Evolutionary conservation across 352 stramenopile species (phyloP), one percentile per base, ranked within the genome.

Genomic region (Vaucheria bursata): DNA sequence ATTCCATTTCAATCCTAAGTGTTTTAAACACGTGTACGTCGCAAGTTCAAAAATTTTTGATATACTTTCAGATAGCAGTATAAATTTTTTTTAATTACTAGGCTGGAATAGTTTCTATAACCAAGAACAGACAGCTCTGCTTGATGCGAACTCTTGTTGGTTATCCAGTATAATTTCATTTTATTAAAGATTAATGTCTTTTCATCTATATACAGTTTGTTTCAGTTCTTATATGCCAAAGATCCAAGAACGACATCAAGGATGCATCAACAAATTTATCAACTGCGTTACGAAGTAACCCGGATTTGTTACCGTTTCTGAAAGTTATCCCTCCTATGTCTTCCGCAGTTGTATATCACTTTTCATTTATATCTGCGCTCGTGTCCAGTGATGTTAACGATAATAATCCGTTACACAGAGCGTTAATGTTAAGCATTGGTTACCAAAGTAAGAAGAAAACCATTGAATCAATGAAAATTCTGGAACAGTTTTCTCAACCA

Each of bases 401-500:
- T 25, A 59, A 59, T 25, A 25, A 59, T 59, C 45, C 45, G 45
- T 25, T 25, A 18, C 45, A 25, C 25, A 12, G 45, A 59, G 12
- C 45, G 45, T 25, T 59, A 25, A 12, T 59, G 45, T 25, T 59
- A 25, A 12, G 45, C 45, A 25, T 25, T 59, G 45, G 12, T 59
- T 25, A 59, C 45, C 12, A 59, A 12, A 59, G 45, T 25, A 59
- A 59, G 45, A 12, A 59, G 45, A 59, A 59, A 12, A 25, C 25
- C 45, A 25, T 59, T 59, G 12, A 18, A 25, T 59, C 45, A 59
- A 59, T 59, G 29, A 6, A 75, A 66, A 66, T 6, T 12, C n/a
- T 3, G 49, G 49, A 18, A 25, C 71, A 6, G 37, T 68, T 84
- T 7, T 84, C 79, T 38, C 79, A 79, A 36, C 74, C 79, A 31